These are phyloP conservation scores for Kluyveromyces lactis DNA, from an alignment of 805 yeast species.

Conservation along the genomic window DNA sequence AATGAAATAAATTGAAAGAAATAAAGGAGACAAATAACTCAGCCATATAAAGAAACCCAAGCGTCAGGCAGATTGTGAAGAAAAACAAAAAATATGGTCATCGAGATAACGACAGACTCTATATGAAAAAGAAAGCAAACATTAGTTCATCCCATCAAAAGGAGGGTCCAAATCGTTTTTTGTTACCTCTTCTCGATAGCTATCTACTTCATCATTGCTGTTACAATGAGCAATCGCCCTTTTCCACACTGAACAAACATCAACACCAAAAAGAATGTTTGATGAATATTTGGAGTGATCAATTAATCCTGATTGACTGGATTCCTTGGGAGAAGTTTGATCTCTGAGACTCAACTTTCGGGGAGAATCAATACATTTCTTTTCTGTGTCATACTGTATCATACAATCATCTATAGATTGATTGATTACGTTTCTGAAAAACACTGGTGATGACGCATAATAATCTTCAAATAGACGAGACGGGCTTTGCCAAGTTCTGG, in stretches of 20 bases:
- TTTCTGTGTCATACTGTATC: slow-evolving; percentile 2
- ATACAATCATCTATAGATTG: slow-evolving; percentile 7
- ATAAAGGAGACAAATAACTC: neutral
- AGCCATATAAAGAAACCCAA: neutral
- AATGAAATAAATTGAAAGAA: neutral
- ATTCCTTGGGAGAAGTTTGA: neutral
- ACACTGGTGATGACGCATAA: slow-evolving; percentile 23
- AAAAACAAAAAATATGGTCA: no score
- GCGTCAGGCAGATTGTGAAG: neutral
- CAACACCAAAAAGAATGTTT: slow-evolving; percentile 28
- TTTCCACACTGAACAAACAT: slow-evolving; percentile 29
- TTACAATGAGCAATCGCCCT: slow-evolving; percentile 18
- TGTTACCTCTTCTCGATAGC: neutral
- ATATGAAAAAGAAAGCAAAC: neutral
- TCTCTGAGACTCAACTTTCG: neutral
- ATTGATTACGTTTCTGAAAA: slow-evolving; percentile 5
- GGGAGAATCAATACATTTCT: neutral
- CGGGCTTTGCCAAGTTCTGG: slow-evolving; percentile 29
- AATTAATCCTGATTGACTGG: neutral
- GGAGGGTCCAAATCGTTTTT: slow-evolving; percentile 4
- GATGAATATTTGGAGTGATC: slow-evolving; percentile 20
- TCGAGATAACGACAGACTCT: no score
- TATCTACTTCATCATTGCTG: neutral
- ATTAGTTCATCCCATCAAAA: neutral
- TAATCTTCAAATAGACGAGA: slow-evolving; percentile 27